Base-by-base conservation (phyloP, 306 rosid genomes). In the Quercus engelmannii region DNA sequence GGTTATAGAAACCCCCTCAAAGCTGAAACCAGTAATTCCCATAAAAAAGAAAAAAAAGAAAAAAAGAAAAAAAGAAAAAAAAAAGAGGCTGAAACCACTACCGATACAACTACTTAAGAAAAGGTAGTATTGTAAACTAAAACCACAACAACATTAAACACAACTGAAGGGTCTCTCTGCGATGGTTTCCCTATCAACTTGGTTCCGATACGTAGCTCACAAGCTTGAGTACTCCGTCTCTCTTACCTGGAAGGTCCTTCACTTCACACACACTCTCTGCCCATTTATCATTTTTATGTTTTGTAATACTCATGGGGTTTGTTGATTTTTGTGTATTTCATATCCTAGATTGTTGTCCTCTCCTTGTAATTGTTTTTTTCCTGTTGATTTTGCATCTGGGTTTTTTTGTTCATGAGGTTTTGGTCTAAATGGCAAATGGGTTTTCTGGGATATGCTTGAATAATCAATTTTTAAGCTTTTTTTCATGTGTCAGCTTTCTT, bases 111-210 rank as follows among this genome's bases (percentile, higher is more conserved):
- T 41, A 41, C 43, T 41, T 41, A 41, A 41, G 46, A 41, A 41
- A 38, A 41, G 0, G 11, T 41, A 8, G 12, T 41, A 41, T 41
- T 41, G 12, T 41, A 41, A 41, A 41, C 46, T 7, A 8, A 49
- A 8, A 49, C 14, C 54, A 49, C 54, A 10, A 49, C 54, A 49
- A 49, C 15, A 49, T 10, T 49, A 10, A 49, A 49, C 54, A 12
- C 54, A 19, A 2, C 21, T n/a, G 15, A 25, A 58, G 19, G 31
- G 23, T 55, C 69, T 14, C 35, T 73, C 8, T 77, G 81, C 86
- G 77, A 90, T 91, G 95, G 91, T 87, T 89, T 87, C 95, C 13
- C 75, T 74, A 1, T 62, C 85, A 2, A 86, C 96, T 63, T 89
- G 88, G 92, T 62, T 65, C 58, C 93, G 98, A 9, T 91, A 91